Conservation (phyloP, 768 basidiomycete species). For the Boletales sp. region DNA sequence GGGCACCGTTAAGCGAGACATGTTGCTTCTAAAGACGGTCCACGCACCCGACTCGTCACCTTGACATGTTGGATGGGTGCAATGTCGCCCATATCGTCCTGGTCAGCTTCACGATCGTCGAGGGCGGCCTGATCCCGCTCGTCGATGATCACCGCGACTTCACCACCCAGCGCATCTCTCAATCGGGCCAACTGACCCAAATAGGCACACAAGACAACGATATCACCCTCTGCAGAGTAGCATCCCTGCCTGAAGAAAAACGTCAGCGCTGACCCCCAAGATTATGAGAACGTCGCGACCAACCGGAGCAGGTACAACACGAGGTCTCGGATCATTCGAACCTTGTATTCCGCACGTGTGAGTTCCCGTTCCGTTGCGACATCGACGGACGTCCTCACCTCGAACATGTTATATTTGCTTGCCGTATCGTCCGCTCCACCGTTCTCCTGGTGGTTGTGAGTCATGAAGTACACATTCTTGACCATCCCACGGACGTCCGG, state of each 20-base stretch:
- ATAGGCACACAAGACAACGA: slow-evolving; percentile 54
- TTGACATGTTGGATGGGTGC: slow-evolving; percentile 42
- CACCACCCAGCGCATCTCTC: slow-evolving; percentile 37
- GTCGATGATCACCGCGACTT: slow-evolving; percentile 64
- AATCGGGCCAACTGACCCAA: slow-evolving; percentile 48
- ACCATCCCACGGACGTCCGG: slow-evolving; percentile 58
- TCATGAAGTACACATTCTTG: slow-evolving; percentile 65
- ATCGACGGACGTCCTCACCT: slow-evolving; percentile 51
- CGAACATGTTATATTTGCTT: slow-evolving; percentile 64
- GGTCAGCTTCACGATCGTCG: slow-evolving; percentile 44
- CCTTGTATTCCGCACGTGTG: slow-evolving; percentile 21
- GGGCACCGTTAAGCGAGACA: background rate
- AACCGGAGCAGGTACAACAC: slow-evolving; percentile 49
- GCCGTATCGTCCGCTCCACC: slow-evolving; percentile 56
- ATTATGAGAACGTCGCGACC: background rate
- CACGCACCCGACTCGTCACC: slow-evolving; percentile 50
- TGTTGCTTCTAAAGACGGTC: background rate
- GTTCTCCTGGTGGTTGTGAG: slow-evolving; percentile 59
- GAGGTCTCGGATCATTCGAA: slow-evolving; percentile 48
- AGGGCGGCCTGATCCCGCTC: slow-evolving; percentile 66
- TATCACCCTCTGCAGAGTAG: slow-evolving; percentile 45
- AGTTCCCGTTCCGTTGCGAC: background rate
- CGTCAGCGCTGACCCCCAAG: background rate
- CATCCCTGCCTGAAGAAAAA: slow-evolving; percentile 39
- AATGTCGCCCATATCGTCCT: slow-evolving; percentile 32